Conservation (phyloP, 305 asterid genomes). For the Salvia sclarea region DNA sequence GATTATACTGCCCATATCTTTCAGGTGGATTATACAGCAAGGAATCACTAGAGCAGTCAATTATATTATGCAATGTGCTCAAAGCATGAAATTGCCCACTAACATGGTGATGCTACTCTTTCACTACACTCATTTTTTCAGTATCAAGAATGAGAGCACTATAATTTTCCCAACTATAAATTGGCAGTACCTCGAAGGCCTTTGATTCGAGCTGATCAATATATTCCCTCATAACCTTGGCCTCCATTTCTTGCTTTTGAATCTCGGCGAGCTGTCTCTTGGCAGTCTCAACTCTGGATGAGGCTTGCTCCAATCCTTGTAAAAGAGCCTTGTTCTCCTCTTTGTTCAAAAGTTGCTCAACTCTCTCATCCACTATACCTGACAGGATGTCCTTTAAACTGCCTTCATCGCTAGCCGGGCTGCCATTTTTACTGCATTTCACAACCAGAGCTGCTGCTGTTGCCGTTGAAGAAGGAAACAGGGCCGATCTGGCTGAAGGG, state of each 20-base stretch:
- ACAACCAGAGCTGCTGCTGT: constrained; percentile 19
- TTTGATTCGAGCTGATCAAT: constrained; percentile 67
- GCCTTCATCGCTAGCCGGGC: constrained; percentile 32
- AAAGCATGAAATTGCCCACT: background rate
- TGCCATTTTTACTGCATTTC: constrained; percentile 48
- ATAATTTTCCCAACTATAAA: background rate
- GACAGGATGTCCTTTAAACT: constrained; percentile 58
- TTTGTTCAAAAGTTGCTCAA: constrained; percentile 62
- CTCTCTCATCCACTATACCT: constrained; percentile 76
- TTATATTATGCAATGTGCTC: background rate
- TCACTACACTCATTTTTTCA: background rate
- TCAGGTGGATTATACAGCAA: background rate
- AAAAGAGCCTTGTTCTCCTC: constrained; percentile 80
- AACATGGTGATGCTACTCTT: constrained; percentile 4
- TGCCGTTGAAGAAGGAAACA: constrained; percentile 28
- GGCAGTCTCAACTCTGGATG: constrained; percentile 74
- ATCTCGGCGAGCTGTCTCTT: constrained; percentile 76
- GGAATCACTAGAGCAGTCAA: background rate
- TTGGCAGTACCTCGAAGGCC: constrained; percentile 64
- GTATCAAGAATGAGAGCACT: background rate
- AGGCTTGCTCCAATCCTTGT: constrained; percentile 78
- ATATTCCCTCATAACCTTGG: constrained; percentile 55
- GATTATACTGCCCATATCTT: background rate
- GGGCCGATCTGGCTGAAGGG: constrained; percentile 19
- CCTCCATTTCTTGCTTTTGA: constrained; percentile 75